Base-by-base conservation (phyloP, 306 rosid genomes). In the Senna tora region DNA sequence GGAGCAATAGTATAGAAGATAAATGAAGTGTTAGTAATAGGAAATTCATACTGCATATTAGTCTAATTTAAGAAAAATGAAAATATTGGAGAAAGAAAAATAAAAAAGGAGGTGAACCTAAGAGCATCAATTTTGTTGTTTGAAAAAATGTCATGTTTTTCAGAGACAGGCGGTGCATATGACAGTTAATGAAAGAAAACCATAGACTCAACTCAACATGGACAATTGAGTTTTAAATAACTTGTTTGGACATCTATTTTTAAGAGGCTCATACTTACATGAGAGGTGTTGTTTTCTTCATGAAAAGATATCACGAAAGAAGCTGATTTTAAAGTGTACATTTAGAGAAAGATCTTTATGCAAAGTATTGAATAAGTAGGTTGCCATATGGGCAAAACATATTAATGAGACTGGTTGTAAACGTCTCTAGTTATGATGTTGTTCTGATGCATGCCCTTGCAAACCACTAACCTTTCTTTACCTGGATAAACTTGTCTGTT, bases 131-230 rank as follows among this genome's bases (percentile, higher is more conserved):
- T 14, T 32, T 12, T 68, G 30, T 58, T 72, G 3, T 45, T 56
- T 67, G 57, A n/a, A 10, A 51, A 62, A 20, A 38, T 39, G 33
- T 5, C 12, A 33, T 34, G 52, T 33, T 62, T 49, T 17, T 5
- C 6, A 2, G 34, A 22, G 69, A 67, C 43, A 11, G 33, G 7
- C 16, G 22, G 30, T 77, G 59, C 64, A 16, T 51, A 19, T 51
- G 65, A 43, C 74, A 61, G 43, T 77, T 63, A 6, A 57, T 70
- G 20, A 28, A 60, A 17, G 65, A 22, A 71, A 55, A 43, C 7
- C 14, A 33, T 19, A 0, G 28, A 17, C 25, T 60, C 66, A 36
- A 17, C 25, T 60, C 66, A 36, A 58, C 20, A 60, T 60, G 50
- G 39, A 39, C 17, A 5, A 8, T 39, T 62, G 5, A 20, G 30